Evolutionary conservation across 1,139 yeast species (phyloP).

Genomic region (Hyphopichia khmerensis): DNA sequence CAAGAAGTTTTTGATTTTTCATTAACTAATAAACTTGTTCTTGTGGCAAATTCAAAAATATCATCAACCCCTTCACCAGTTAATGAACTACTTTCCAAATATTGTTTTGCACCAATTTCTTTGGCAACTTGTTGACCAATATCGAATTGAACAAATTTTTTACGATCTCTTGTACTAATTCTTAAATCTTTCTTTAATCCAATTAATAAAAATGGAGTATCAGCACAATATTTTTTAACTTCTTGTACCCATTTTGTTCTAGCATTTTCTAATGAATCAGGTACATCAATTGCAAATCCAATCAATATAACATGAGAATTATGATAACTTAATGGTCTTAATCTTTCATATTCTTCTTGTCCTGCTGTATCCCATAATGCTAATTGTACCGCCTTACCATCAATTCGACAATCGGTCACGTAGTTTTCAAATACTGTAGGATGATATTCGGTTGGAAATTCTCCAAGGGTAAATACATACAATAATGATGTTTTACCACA

Average conservation of each 20-base stretch:
- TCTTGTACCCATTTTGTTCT: conserved; percentile 72
- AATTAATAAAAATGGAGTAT: conserved; percentile 62
- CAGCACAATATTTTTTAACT: conserved; percentile 65
- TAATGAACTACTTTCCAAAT: conserved; percentile 71
- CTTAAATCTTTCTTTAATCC: conserved; percentile 73
- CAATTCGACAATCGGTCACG: conserved; percentile 89
- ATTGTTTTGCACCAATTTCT: conserved; percentile 66
- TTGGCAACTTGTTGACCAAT: conserved; percentile 62
- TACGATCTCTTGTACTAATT: conserved; percentile 27
- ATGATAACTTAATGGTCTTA: conserved; percentile 82
- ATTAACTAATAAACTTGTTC: conserved; percentile 55
- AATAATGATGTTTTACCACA: conserved; percentile 90
- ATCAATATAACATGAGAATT: conserved; percentile 71
- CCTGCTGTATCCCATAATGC: conserved; percentile 98
- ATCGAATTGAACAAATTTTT: conserved; percentile 46
- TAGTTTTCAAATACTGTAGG: conserved; percentile 96
- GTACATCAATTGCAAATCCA: conserved; percentile 69
- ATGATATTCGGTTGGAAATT: conserved; percentile 79
- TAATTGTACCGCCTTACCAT: conserved; percentile 84
- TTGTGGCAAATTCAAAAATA: conserved; percentile 73
- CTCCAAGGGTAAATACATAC: conserved; percentile 90
- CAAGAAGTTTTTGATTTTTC: conserved; percentile 31
- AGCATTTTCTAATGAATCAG: conserved; percentile 69
- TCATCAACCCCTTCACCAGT: conserved; percentile 85
- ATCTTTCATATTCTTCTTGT: conserved; percentile 83